Evolutionary conservation across 768 basidiomycete genomes (phyloP), one percentile per base, ranked within the genome.

Genomic region (Tulasnella sp.): DNA sequence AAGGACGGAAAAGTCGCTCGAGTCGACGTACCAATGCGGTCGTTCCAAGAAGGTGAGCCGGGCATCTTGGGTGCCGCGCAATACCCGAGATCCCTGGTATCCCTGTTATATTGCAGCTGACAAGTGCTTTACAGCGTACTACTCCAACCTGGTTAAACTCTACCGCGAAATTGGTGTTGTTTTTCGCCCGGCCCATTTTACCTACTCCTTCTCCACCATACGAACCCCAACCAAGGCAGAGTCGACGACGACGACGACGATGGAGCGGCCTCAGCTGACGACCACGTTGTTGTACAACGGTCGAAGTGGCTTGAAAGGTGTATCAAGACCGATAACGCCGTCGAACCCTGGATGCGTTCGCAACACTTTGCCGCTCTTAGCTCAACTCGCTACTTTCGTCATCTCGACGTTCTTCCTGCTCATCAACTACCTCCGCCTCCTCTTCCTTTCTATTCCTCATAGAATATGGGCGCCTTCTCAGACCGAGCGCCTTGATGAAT

Each of bases 21-120:
- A n/a, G 85, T 93, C 3, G 92, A 93, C 80, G 91, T 93, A 0
- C 92, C 92, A 0, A 93, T 93, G 92, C 84, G 92, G 52, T 89
- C 89, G 0, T 93, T 93, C 80, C 91, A 93, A 85, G 90, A 89
- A 83, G 91, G 91, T 90, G 74, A 71, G 87, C 52, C 58, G 58
- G 58, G 29, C 29, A 34, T 29, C 31, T 64, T 29, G 58, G 58
- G 15, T 64, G 58, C 3, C 58, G n/a, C 52, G 25, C 8, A 12
- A 54, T 54, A 1, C 25, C 52, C 52, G n/a, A n/a, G n/a, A n/a
- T n/a, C 29, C 40, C 12, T 40, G 39, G 12, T 42, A 14, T 22
- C 67, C 67, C 37, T n/a, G 31, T 19, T 17, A 22, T 17, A n/a
- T 68, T 68, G 17, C 15, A 68, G 67, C 67, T 38, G 37, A 68